These are phyloP conservation scores for Seiridium cupressi DNA, from an alignment of 2,329 filamentous ascomycete genomes.

Conservation along the genomic window DNA sequence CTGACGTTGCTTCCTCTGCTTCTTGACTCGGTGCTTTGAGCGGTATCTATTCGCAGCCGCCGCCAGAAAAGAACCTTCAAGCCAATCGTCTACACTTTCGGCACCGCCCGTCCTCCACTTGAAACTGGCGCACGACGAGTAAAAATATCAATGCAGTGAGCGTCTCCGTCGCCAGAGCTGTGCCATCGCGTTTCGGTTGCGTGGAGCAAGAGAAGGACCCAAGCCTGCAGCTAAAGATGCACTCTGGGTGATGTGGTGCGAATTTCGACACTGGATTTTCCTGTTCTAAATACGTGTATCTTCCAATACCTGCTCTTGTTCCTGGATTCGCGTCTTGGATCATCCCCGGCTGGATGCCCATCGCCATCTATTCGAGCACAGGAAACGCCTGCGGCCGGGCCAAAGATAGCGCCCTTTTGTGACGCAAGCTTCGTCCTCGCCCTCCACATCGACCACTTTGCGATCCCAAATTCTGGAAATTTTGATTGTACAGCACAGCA, in stretches of 20 bases:
- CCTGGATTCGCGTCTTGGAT: constrained; percentile 1
- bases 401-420: neutral
- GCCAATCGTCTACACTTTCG: neutral
- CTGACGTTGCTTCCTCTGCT: neutral
- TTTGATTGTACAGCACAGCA: too few species aligned
- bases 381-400: neutral
- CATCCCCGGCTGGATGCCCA: neutral
- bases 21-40: neutral
- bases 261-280: neutral
- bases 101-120: neutral
- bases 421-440: constrained; percentile 2
- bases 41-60: neutral
- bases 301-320: neutral
- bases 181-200: neutral
- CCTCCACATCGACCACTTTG: neutral
- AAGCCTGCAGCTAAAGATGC: neutral
- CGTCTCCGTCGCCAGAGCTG: neutral
- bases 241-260: neutral
- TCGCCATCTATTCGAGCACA: neutral
- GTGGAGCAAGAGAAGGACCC: neutral
- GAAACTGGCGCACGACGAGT: neutral
- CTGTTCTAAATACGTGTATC: neutral
- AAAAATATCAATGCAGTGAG: neutral
- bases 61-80: neutral
- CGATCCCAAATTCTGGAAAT: neutral